Evolutionary conservation across 257 asterid species (phyloP).

Genomic region (Thymus mandschuricus): DNA sequence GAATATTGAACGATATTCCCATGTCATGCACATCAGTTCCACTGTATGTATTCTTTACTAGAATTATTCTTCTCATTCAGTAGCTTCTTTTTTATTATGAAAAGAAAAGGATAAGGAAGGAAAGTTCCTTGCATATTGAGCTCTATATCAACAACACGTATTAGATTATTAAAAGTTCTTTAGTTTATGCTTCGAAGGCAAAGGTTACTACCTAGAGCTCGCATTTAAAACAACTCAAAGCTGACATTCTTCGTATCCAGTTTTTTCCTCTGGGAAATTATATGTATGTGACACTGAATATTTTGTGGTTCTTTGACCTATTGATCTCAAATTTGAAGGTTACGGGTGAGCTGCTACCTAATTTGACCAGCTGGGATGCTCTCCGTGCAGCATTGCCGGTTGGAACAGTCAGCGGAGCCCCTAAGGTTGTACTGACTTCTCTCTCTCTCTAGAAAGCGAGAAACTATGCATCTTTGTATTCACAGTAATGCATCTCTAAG

Average conservation of each 20-base stretch:
- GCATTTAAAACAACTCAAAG: not conserved
- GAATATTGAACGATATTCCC: slow-evolving; percentile 98
- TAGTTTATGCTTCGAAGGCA: slow-evolving; percentile 14
- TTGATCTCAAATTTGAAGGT: slow-evolving; percentile 56
- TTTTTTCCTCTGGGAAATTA: not conserved
- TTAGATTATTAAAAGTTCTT: slow-evolving; percentile 13
- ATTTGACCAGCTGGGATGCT: slow-evolving; percentile 94
- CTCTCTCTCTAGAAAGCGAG: not conserved
- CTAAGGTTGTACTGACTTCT: slow-evolving; percentile 63
- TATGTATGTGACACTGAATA: slow-evolving; percentile 16
- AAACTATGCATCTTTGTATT: no score
- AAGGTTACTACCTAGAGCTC: not conserved
- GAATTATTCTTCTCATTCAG: slow-evolving; percentile 19
- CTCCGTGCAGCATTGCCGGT: slow-evolving; percentile 97
- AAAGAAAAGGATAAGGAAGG: not conserved
- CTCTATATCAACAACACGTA: slow-evolving; percentile 15
- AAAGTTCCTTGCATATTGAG: slow-evolving; percentile 5
- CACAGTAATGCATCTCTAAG: no score
- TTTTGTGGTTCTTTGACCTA: not conserved
- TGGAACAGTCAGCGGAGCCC: slow-evolving; percentile 99
- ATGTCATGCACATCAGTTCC: slow-evolving; percentile 99
- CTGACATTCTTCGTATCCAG: not conserved
- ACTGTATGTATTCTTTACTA: slow-evolving; percentile 58
- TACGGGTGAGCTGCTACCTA: slow-evolving; percentile 74
- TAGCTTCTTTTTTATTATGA: slow-evolving; percentile 2